Percentiles rank a stretch among this genome's conserved stretches.
Evolutionary conservation across 768 basidiomycete genomes (phyloP).

Genomic region (Trametes cinnabarina): DNA sequence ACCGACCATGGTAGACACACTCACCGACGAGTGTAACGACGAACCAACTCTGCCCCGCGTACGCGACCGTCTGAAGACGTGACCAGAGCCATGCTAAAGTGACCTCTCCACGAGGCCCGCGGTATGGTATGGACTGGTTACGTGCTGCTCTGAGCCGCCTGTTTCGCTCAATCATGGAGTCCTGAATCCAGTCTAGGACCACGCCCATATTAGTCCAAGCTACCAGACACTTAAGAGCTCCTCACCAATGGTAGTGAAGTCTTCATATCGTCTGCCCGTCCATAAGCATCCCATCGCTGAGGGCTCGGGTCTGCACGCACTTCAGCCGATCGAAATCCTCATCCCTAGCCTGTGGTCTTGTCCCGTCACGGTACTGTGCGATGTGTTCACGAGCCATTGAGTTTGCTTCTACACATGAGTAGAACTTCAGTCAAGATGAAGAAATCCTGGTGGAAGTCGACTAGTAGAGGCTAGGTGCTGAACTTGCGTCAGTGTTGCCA

Average conservation of each 20-base stretch:
- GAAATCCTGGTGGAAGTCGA: too few species aligned
- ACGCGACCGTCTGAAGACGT: constrained; percentile 54
- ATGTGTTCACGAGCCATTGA: constrained; percentile 19
- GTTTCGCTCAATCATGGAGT: constrained; percentile 86
- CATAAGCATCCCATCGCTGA: background rate
- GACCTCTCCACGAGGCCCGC: constrained; percentile 49
- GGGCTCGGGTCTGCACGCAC: constrained; percentile 12
- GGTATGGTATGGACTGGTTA: constrained; percentile 40
- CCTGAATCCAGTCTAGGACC: constrained; percentile 89
- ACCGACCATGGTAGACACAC: background rate
- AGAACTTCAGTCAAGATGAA: background rate
- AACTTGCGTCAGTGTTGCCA: too few species aligned
- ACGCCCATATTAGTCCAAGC: constrained; percentile 10
- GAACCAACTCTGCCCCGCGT: constrained; percentile 87
- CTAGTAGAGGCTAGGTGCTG: too few species aligned
- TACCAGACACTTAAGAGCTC: constrained; percentile 2
- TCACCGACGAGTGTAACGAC: constrained; percentile 86
- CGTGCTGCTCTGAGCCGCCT: constrained; percentile 66
- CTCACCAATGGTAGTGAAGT: constrained; percentile 90
- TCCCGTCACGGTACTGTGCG: background rate
- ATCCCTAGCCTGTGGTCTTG: constrained; percentile 11
- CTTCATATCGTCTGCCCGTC: constrained; percentile 76
- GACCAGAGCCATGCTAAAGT: constrained; percentile 61
- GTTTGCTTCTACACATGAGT: background rate
- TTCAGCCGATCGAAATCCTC: constrained; percentile 27